Percentiles rank a stretch among this genome's conserved stretches.
These are phyloP conservation scores for Dinochytrium kinnereticum DNA, from an alignment of 371 early-diverging fungal species.

Conservation along the genomic window DNA sequence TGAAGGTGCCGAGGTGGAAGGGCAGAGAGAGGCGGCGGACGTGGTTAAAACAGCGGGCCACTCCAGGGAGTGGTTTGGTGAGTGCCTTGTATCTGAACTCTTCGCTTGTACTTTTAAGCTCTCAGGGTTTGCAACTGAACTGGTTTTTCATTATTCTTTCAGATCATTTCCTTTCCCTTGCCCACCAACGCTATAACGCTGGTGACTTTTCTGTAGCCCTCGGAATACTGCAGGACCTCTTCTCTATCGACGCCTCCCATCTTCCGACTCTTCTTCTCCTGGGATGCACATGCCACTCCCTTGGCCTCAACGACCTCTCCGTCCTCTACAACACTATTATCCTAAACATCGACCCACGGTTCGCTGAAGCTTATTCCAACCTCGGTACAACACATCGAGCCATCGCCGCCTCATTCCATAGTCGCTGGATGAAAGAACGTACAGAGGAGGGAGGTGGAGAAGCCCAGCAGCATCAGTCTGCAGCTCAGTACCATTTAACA, in stretches of 20 bases:
- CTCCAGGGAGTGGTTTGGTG: conserved; percentile 20
- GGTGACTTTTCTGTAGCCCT: conserved; percentile 50
- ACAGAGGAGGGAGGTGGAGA: background rate
- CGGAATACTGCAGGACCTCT: conserved; percentile 68
- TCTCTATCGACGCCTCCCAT: conserved; percentile 68
- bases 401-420: conserved; percentile 51
- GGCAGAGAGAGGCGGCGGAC: background rate
- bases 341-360: conserved; percentile 76
- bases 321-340: conserved; percentile 81
- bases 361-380: conserved; percentile 92
- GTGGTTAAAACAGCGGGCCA: no score
- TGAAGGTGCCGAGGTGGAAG: background rate
- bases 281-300: conserved; percentile 87
- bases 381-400: conserved; percentile 87
- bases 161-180: conserved; percentile 42
- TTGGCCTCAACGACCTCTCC: conserved; percentile 71
- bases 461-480: background rate
- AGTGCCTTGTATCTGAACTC: background rate
- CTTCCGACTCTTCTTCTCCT: conserved; percentile 82
- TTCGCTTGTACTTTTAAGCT: background rate
- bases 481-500: background rate
- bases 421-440: background rate
- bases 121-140: background rate
- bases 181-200: conserved; percentile 49
- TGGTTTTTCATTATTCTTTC: background rate